Conservation (phyloP, 2,329 filamentous ascomycete species). For the Penicillium sp. region DNA sequence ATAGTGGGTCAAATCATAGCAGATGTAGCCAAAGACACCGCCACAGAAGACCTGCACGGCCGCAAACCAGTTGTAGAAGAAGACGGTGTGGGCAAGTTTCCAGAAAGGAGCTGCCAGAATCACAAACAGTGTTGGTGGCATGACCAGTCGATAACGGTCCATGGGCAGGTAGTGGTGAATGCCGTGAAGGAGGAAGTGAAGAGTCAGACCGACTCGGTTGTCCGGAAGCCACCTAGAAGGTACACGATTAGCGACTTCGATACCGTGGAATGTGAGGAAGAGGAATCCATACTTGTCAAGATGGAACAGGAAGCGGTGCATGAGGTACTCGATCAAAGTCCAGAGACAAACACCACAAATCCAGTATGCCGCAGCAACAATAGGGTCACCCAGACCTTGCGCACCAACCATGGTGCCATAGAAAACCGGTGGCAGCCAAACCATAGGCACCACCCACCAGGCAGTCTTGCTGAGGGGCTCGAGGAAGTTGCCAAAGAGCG, state of each 20-base stretch:
- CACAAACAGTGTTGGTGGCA: slow-evolving; percentile 89
- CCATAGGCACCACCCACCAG: slow-evolving; percentile 83
- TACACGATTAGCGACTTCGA: slow-evolving; percentile 20
- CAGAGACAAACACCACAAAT: slow-evolving; percentile 73
- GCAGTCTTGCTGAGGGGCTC: slow-evolving; percentile 94
- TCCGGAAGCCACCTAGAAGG: slow-evolving; percentile 76
- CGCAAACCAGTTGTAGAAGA: slow-evolving; percentile 82
- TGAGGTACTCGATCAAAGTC: slow-evolving; percentile 84
- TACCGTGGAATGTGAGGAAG: neutral
- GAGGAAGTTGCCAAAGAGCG: slow-evolving; percentile 96
- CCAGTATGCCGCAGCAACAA: slow-evolving; percentile 64
- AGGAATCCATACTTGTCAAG: slow-evolving; percentile 72
- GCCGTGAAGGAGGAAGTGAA: slow-evolving; percentile 92
- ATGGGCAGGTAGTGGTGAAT: slow-evolving; percentile 99
- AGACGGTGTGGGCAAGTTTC: slow-evolving; percentile 80
- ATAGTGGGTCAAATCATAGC: slow-evolving; percentile 97
- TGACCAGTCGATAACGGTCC: slow-evolving; percentile 95
- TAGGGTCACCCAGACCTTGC: slow-evolving; percentile 58
- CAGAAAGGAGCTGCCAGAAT: slow-evolving; percentile 86
- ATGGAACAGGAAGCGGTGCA: slow-evolving; percentile 93
- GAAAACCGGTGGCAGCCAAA: slow-evolving; percentile 80
- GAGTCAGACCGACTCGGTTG: slow-evolving; percentile 80
- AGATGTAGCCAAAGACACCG: slow-evolving; percentile 91
- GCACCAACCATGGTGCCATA: slow-evolving; percentile 72
- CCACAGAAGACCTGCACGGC: slow-evolving; percentile 80